Conservation (phyloP, 2,329 filamentous ascomycete genomes). For the Curvularia verruculosa region DNA sequence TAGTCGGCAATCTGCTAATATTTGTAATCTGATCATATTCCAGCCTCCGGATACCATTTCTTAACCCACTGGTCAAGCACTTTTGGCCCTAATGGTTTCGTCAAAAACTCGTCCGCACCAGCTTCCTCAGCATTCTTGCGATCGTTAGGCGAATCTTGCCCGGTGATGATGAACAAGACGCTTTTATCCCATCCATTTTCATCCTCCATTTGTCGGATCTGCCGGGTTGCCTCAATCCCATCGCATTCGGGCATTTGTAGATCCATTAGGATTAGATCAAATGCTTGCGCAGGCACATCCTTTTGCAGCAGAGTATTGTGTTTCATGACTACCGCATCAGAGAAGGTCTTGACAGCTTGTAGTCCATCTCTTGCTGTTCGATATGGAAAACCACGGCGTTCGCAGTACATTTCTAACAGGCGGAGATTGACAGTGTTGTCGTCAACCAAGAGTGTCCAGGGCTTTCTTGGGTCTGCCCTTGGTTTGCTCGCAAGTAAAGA, state of each 20-base stretch:
- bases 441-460: slow-evolving; percentile 51
- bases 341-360: slow-evolving; percentile 49
- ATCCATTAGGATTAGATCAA: slow-evolving; percentile 51
- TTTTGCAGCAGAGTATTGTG: slow-evolving; percentile 15
- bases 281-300: slow-evolving; percentile 15
- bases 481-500: background rate
- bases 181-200: slow-evolving; percentile 28
- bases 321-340: slow-evolving; percentile 12
- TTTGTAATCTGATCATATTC: slow-evolving; percentile 6
- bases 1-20: background rate
- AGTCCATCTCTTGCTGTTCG: slow-evolving; percentile 49
- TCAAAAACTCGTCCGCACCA: slow-evolving; percentile 40
- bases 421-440: slow-evolving; percentile 56
- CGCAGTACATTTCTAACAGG: slow-evolving; percentile 56
- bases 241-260: slow-evolving; percentile 52
- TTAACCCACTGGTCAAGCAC: slow-evolving; percentile 32
- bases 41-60: slow-evolving; percentile 28
- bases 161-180: slow-evolving; percentile 45
- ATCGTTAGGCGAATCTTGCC: slow-evolving; percentile 40
- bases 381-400: slow-evolving; percentile 48
- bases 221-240: slow-evolving; percentile 44
- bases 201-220: slow-evolving; percentile 44
- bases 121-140: slow-evolving; percentile 31
- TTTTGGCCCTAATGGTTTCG: slow-evolving; percentile 43
- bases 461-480: slow-evolving; percentile 12